These are phyloP conservation scores for Gracilaria domingensis DNA, from an alignment of 23 red algal species.

Conservation along the genomic window DNA sequence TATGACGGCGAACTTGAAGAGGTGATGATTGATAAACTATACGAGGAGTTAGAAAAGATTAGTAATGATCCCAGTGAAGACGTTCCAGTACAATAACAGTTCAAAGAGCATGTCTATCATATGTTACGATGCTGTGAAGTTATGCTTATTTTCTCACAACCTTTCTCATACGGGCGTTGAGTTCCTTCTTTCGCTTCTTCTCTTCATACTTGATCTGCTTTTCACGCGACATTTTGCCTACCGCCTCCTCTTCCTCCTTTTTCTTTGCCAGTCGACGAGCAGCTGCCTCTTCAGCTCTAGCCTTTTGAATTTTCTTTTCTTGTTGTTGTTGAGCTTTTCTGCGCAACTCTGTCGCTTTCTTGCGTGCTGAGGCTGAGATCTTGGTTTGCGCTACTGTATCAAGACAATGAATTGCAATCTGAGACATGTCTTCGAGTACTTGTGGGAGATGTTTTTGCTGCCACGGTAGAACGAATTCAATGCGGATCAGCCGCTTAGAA, in stretches of 20 bases:
- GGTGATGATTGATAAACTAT: slow-evolving; percentile 67
- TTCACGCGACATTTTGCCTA: slow-evolving; percentile 57
- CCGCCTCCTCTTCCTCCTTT: slow-evolving; percentile 68
- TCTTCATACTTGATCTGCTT: slow-evolving; percentile 79
- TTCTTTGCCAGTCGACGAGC: slow-evolving; percentile 60
- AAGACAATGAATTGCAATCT: slow-evolving; percentile 54
- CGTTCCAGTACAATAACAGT: slow-evolving; percentile 36
- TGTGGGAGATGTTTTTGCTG: slow-evolving; percentile 6
- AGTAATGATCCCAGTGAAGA: slow-evolving; percentile 26
- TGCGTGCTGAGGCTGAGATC: slow-evolving; percentile 41
- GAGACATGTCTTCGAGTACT: slow-evolving; percentile 47
- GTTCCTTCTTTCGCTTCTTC: slow-evolving; percentile 83
- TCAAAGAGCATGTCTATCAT: neutral
- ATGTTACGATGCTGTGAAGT: neutral
- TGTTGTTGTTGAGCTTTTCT: slow-evolving; percentile 28
- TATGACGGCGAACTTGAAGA: slow-evolving; percentile 70
- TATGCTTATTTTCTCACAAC: slow-evolving; percentile 54
- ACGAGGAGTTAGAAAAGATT: slow-evolving; percentile 57
- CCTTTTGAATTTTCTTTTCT: slow-evolving; percentile 48
- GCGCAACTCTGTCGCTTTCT: slow-evolving; percentile 49
- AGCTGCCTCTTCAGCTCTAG: slow-evolving; percentile 59
- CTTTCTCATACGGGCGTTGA: slow-evolving; percentile 67
- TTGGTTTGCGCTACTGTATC: slow-evolving; percentile 39
- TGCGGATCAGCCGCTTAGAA: slow-evolving; percentile 33
- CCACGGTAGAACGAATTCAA: slow-evolving; percentile 55